These are phyloP conservation scores for Boletellus sp. DNA, from an alignment of 768 basidiomycete genomes.

Conservation along the genomic window DNA sequence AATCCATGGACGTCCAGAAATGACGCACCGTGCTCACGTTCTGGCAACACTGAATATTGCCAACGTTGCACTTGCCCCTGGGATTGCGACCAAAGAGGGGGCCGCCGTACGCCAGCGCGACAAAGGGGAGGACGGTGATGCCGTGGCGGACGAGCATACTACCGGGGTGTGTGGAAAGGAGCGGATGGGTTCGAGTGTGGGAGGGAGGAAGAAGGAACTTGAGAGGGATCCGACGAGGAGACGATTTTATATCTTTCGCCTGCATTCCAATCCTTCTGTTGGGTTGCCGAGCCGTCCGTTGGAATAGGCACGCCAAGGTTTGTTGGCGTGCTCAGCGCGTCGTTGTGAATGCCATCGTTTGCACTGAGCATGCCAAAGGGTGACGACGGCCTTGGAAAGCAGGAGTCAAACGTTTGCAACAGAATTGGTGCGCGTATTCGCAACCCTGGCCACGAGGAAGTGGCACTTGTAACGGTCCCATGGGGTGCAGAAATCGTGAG, in stretches of 20 bases:
- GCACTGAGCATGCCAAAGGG: too few species aligned
- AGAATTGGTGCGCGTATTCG: too few species aligned
- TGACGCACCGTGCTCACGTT: slow-evolving; percentile 16
- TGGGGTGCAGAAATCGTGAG: slow-evolving; percentile 79
- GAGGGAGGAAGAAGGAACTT: slow-evolving; percentile 5
- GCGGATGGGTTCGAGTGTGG: slow-evolving; percentile 17
- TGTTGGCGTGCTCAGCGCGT: neutral
- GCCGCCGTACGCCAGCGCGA: slow-evolving; percentile 14
- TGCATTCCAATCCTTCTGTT: slow-evolving; percentile 9
- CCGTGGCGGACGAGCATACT: slow-evolving; percentile 14
- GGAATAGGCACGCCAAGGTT: neutral
- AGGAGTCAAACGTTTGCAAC: too few species aligned
- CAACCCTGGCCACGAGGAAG: too few species aligned
- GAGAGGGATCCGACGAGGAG: slow-evolving; percentile 2
- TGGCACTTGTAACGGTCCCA: too few species aligned
- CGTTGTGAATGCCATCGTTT: neutral
- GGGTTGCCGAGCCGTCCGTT: neutral
- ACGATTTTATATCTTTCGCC: slow-evolving; percentile 18
- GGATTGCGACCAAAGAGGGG: slow-evolving; percentile 25
- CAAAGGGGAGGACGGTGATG: slow-evolving; percentile 17
- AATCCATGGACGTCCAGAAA: neutral
- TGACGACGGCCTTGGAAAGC: too few species aligned
- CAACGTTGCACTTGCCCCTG: slow-evolving; percentile 23
- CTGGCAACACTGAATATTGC: slow-evolving; percentile 20
- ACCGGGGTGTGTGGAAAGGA: slow-evolving; percentile 17